Conservation (phyloP, 1,284 basidiomycete species). For the Phlebopus sp. region DNA sequence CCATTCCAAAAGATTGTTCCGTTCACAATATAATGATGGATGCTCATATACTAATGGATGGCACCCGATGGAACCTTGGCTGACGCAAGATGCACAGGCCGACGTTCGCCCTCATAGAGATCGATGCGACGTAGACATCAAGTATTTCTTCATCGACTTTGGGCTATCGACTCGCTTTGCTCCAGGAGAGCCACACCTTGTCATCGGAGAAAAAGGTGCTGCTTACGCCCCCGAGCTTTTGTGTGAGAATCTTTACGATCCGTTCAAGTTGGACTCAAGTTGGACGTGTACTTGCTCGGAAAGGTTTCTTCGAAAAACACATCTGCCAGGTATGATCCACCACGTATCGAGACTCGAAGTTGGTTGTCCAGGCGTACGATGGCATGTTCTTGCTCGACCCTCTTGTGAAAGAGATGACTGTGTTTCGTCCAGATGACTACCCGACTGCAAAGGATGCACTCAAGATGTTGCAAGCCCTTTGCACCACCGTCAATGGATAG, state of each 20-base stretch:
- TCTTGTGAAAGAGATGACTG: neutral
- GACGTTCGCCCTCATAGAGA: slow-evolving; percentile 19
- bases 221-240: neutral
- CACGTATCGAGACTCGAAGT: no score
- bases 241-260: neutral
- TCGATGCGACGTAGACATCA: slow-evolving; percentile 28
- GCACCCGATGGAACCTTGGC: slow-evolving; percentile 20
- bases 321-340: neutral
- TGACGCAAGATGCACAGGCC: slow-evolving; percentile 16
- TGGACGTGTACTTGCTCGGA: neutral
- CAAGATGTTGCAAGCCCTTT: neutral
- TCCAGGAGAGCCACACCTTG: slow-evolving; percentile 1
- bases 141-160: slow-evolving; percentile 38
- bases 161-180: slow-evolving; percentile 28
- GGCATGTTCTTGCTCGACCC: neutral
- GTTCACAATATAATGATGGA: slow-evolving; percentile 38
- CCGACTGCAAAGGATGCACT: neutral
- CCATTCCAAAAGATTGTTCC: slow-evolving; percentile 34
- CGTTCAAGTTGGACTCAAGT: slow-evolving; percentile 1
- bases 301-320: neutral
- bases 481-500: no score
- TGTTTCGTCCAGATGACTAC: neutral
- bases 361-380: no score
- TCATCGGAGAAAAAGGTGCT: neutral
- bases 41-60: slow-evolving; percentile 29